phyloP scores from a whole-genome alignment of 116 monocot species.

The Papilionanthe hybrid region DNA sequence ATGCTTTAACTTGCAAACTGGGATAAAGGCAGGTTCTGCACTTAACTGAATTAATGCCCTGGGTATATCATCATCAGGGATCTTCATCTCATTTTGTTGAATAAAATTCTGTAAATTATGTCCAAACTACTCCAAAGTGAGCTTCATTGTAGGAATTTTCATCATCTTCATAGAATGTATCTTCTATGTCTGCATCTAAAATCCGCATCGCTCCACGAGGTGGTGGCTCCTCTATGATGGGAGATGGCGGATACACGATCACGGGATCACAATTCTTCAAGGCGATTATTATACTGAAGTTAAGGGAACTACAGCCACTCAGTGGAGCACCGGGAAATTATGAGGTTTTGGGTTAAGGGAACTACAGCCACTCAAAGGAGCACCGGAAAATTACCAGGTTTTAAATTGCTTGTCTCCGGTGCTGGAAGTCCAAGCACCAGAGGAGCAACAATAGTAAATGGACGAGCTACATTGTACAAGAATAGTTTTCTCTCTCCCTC shows the following conservation, averaged over 20 bases:
- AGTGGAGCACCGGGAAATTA: slow-evolving; percentile 5
- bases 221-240: slow-evolving; percentile 9
- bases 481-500: not conserved
- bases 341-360: not conserved
- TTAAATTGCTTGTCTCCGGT: slow-evolving; percentile 25
- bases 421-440: slow-evolving; percentile 29
- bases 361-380: not conserved
- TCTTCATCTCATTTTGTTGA: slow-evolving; percentile 11
- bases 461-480: no score
- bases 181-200: slow-evolving; percentile 18
- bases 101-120: slow-evolving; percentile 17
- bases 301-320: not conserved
- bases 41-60: slow-evolving; percentile 18
- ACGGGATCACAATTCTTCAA: slow-evolving; percentile 12
- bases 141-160: slow-evolving; percentile 27
- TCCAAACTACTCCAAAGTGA: slow-evolving; percentile 17
- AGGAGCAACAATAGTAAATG: slow-evolving; percentile 1
- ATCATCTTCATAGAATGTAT: slow-evolving; percentile 24
- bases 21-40: slow-evolving; percentile 18
- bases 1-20: slow-evolving; percentile 21
- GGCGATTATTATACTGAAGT: slow-evolving; percentile 9
- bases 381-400: slow-evolving; percentile 1
- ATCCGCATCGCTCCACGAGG: slow-evolving; percentile 1
- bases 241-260: slow-evolving; percentile 8
- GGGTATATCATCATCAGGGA: slow-evolving; percentile 23